These are phyloP conservation scores for Peronospora tabacina DNA, from an alignment of 352 stramenopile species.

Conservation along the genomic window DNA sequence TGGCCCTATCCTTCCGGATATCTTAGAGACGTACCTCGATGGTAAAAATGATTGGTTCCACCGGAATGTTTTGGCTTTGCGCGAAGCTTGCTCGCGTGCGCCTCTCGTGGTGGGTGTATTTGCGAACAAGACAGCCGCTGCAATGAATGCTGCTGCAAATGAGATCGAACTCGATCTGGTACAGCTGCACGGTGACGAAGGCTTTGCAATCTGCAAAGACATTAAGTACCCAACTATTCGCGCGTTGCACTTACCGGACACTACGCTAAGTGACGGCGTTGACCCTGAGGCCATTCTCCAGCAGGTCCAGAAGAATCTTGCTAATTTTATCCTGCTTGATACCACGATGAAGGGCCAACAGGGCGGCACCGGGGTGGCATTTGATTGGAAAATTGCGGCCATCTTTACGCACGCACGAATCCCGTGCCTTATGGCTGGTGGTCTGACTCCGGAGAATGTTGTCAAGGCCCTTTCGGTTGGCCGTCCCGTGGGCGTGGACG, in stretches of 20 bases:
- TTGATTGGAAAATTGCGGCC: constrained; percentile 94
- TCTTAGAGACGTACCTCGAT: constrained; percentile 31
- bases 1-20: constrained; percentile 43
- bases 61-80: constrained; percentile 53
- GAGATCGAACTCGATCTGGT: constrained; percentile 93
- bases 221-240: constrained; percentile 88
- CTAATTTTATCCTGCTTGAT: constrained; percentile 92
- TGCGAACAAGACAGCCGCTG: constrained; percentile 90
- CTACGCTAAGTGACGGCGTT: constrained; percentile 55
- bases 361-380: constrained; percentile 89
- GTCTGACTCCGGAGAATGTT: constrained; percentile 92
- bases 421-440: constrained; percentile 94
- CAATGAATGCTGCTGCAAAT: constrained; percentile 86
- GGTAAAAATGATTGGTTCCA: constrained; percentile 74
- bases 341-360: constrained; percentile 92
- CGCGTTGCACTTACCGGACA: constrained; percentile 90
- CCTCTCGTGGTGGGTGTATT: constrained; percentile 94
- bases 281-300: constrained; percentile 68
- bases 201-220: constrained; percentile 79
- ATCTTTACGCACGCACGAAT: constrained; percentile 86
- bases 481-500: constrained; percentile 91
- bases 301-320: constrained; percentile 50
- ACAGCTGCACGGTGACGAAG: constrained; percentile 96
- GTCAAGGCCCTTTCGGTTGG: constrained; percentile 75
- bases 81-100: constrained; percentile 57